Conservation (phyloP, 2,329 filamentous ascomycete genomes). For the Aspergillus fumigatus region DNA sequence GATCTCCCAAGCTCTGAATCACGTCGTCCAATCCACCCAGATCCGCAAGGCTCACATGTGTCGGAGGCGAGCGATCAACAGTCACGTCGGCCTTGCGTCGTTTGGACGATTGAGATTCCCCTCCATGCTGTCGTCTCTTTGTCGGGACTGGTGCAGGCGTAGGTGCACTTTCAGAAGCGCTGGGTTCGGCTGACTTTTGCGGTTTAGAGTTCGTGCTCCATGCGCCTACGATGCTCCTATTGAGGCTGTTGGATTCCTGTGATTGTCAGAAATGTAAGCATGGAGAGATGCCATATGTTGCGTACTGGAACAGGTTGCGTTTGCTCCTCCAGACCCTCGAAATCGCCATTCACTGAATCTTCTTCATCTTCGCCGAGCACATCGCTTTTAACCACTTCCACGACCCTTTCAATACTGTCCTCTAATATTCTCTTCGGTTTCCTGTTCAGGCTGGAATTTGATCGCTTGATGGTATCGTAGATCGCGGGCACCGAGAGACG, state of each 20-base stretch:
- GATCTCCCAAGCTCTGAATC: constrained; percentile 63
- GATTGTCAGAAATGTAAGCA: constrained; percentile 13
- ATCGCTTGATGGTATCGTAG: constrained; percentile 75
- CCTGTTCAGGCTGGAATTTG: constrained; percentile 80
- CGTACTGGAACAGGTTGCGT: constrained; percentile 25
- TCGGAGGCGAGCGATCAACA: constrained; percentile 61
- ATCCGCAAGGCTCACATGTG: constrained; percentile 63
- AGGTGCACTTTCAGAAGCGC: constrained; percentile 16
- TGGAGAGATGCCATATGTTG: background rate
- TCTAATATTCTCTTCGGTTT: constrained; percentile 77
- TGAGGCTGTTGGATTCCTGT: constrained; percentile 59
- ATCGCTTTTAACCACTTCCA: constrained; percentile 66
- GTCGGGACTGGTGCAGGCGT: constrained; percentile 32
- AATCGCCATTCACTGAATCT: constrained; percentile 48
- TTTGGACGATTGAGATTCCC: constrained; percentile 61
- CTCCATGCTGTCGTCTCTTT: constrained; percentile 58
- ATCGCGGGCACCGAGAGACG: constrained; percentile 58
- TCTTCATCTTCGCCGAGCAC: constrained; percentile 53
- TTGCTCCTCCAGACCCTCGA: constrained; percentile 45
- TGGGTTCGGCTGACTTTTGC: constrained; percentile 26
- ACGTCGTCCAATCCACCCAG: constrained; percentile 73
- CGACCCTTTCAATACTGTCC: constrained; percentile 76
- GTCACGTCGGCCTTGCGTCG: constrained; percentile 56
- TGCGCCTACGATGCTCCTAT: constrained; percentile 58
- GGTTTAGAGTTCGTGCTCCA: constrained; percentile 47